Conservation (phyloP, 2,329 filamentous ascomycete species). For the Chaetomium sp. region DNA sequence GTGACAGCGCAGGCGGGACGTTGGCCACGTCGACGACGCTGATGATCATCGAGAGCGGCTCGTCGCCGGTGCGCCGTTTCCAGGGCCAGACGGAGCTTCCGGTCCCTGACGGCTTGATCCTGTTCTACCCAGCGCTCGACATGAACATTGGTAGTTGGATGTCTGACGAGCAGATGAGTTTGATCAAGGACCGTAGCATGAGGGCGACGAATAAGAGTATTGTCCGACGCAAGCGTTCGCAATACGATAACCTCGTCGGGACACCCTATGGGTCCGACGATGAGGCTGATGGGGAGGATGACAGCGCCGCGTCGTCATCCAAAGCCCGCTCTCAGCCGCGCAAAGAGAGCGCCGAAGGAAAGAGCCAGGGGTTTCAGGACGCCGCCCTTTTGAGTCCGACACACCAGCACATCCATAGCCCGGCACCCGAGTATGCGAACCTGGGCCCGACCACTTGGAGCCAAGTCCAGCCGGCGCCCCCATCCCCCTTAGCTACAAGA, state of each 20-base stretch:
- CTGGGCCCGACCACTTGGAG: slow-evolving; percentile 36
- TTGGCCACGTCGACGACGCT: slow-evolving; percentile 73
- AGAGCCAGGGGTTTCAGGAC: not conserved
- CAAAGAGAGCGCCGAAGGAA: not conserved
- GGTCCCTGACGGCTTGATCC: slow-evolving; percentile 69
- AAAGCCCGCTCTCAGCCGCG: slow-evolving; percentile 20
- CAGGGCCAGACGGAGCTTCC: slow-evolving; percentile 57
- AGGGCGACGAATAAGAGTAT: slow-evolving; percentile 73
- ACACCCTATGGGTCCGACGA: slow-evolving; percentile 79
- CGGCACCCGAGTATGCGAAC: slow-evolving; percentile 48
- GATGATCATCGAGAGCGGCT: slow-evolving; percentile 78
- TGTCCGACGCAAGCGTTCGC: slow-evolving; percentile 75
- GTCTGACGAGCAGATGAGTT: slow-evolving; percentile 93
- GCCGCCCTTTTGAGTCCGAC: not conserved
- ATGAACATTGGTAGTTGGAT: slow-evolving; percentile 99
- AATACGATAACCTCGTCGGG: slow-evolving; percentile 77
- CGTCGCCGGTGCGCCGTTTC: slow-evolving; percentile 49
- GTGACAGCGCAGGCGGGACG: slow-evolving; percentile 79
- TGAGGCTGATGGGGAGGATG: slow-evolving; percentile 37
- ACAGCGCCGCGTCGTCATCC: slow-evolving; percentile 35
- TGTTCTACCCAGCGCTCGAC: slow-evolving; percentile 86
- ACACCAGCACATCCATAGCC: slow-evolving; percentile 26
- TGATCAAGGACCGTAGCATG: slow-evolving; percentile 78
- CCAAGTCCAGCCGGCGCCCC: slow-evolving; percentile 16
- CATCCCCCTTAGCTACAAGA: not conserved